Evolutionary conservation across 805 yeast species (phyloP), one percentile per base, ranked within the genome.

Genomic region (Metschnikowia sp.): DNA sequence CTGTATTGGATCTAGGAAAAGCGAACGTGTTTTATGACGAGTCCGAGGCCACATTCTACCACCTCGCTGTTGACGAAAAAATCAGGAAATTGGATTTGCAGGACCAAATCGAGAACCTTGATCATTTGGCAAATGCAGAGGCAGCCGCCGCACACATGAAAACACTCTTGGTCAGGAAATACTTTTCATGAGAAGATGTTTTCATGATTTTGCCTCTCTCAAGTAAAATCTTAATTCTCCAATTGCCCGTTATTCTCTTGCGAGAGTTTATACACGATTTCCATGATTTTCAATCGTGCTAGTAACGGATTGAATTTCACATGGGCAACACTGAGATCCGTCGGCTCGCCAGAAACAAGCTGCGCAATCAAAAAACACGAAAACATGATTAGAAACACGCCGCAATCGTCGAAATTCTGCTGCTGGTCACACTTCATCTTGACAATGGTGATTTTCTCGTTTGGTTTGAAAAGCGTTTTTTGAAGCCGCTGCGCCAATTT

Each of bases 381-480:
- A 33, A 66, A 60, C 76, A 72, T 72, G 31, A 68, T 57, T 40
- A 69, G 55, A 49, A 59, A 59, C 11, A 81, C 76, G 0, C 88
- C 88, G 61, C 88, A 83, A 60, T 83, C 88, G 49, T 81, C 82
- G 8, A 82, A 83, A 58, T 83, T 83, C 11, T 71, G 65, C 61
- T 83, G 88, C 52, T 83, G 88, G 32, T 83, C 83, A 10, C 83
- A 66, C 42, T 59, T 53, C 66, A 67, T 65, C 8, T 60, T 54
- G 9, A 65, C 31, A 2, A 70, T 51, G 51, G 56, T 59, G 51
- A 67, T 53, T 46, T 63, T 43, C 39, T 53, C 52, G 52, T 58
- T 44, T 47, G 58, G 56, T 34, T 55, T 55, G 39, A 66, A 47
- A n/a, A 68, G 37, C 22, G 41, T 46, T 30, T 44, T 39, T 63